phyloP scores from a whole-genome alignment of 2,329 filamentous ascomycete genomes.

The Albophoma yamanashiensis region DNA sequence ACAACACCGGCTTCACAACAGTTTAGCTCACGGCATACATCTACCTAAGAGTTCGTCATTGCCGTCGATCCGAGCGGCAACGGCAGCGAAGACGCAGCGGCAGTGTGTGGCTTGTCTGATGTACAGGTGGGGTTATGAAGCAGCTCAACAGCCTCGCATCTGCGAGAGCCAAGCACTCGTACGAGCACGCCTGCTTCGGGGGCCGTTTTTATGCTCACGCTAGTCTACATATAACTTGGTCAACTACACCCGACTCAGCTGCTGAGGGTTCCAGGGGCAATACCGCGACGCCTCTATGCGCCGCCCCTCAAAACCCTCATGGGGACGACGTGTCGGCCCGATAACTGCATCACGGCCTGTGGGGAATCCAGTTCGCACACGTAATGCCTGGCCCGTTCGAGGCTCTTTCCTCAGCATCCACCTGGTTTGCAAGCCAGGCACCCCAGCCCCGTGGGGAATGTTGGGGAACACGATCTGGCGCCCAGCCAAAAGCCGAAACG shows the following conservation, averaged over 20 bases:
- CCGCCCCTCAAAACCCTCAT: too few species aligned
- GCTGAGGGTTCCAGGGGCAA: neutral
- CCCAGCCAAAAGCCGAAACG: neutral
- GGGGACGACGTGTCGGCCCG: neutral
- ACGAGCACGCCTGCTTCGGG: neutral
- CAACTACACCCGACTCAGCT: neutral
- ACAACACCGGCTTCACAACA: too few species aligned
- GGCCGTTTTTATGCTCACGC: neutral
- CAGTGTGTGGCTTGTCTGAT: neutral
- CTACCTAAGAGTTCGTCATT: too few species aligned
- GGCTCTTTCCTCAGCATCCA: neutral
- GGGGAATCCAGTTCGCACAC: neutral
- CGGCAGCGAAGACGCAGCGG: too few species aligned
- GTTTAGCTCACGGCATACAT: too few species aligned
- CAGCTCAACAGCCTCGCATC: too few species aligned
- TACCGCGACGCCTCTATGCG: neutral
- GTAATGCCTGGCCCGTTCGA: neutral
- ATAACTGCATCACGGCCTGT: neutral
- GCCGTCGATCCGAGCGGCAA: too few species aligned
- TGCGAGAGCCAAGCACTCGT: neutral
- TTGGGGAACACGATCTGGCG: too few species aligned
- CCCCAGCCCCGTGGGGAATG: too few species aligned
- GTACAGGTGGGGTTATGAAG: neutral
- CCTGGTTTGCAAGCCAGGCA: neutral
- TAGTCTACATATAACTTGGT: neutral